These are phyloP conservation scores for Samsoniella hepiali DNA, from an alignment of 2,329 filamentous ascomycete genomes.

Conservation along the genomic window DNA sequence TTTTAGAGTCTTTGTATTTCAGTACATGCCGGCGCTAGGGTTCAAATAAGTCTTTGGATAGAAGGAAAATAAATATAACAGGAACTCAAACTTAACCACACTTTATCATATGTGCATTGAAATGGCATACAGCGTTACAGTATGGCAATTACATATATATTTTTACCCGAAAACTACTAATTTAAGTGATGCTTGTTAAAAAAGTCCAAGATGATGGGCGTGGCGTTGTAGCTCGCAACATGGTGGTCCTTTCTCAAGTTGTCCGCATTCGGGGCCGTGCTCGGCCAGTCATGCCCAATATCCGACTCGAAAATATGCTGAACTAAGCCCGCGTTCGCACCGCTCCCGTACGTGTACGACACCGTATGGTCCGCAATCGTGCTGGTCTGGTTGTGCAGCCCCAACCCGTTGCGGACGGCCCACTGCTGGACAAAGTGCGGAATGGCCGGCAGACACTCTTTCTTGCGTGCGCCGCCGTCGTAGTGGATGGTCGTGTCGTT, in stretches of 20 bases:
- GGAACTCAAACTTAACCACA: no score
- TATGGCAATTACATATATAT: neutral
- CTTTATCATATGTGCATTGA: no score
- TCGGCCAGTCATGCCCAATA: conserved; percentile 38
- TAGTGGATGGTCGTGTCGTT: conserved; percentile 45
- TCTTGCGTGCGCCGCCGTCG: conserved; percentile 39
- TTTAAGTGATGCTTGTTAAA: conserved; percentile 25
- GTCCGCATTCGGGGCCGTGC: conserved; percentile 34
- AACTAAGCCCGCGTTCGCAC: conserved; percentile 21
- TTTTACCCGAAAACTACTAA: neutral
- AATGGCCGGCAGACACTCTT: conserved; percentile 42
- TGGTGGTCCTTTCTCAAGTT: conserved; percentile 30
- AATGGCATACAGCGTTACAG: no score
- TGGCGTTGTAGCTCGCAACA: conserved; percentile 34
- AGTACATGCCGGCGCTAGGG: neutral
- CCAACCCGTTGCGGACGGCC: conserved; percentile 31
- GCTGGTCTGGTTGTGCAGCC: conserved; percentile 19
- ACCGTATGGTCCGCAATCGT: conserved; percentile 23
- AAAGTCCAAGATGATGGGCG: conserved; percentile 39
- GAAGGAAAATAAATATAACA: neutral
- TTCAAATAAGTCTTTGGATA: neutral
- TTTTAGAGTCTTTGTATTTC: neutral
- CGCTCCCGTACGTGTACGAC: conserved; percentile 30
- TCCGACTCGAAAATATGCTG: conserved; percentile 32
- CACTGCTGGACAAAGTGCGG: conserved; percentile 37